phyloP scores from a whole-genome alignment of 129 eudicot species.

The Arctium lappa region DNA sequence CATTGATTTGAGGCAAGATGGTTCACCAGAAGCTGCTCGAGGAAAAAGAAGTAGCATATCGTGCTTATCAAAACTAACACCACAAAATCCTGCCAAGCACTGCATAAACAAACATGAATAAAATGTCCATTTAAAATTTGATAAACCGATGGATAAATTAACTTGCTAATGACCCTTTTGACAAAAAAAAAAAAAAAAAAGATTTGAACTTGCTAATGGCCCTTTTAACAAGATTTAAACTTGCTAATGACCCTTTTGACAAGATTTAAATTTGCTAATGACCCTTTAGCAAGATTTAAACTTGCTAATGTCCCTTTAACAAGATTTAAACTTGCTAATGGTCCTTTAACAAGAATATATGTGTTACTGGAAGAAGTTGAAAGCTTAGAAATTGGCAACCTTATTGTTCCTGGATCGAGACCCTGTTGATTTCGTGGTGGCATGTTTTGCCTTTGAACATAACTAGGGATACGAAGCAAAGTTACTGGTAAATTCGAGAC shows the following conservation, averaged over 20 bases:
- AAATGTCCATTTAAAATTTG: background rate
- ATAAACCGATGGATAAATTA: background rate
- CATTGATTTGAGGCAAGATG: background rate
- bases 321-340: background rate
- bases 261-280: background rate
- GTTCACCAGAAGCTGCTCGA: conserved; percentile 88
- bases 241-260: background rate
- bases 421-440: conserved; percentile 35
- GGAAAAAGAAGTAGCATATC: conserved; percentile 87
- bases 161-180: background rate
- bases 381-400: conserved; percentile 30
- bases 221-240: background rate
- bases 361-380: background rate
- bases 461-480: conserved; percentile 60
- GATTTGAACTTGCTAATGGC: background rate
- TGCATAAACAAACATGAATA: conserved; percentile 30
- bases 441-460: conserved; percentile 44
- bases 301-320: background rate
- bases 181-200: background rate
- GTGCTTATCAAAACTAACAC: conserved; percentile 89
- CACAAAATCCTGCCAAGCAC: conserved; percentile 95
- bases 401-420: conserved; percentile 38
- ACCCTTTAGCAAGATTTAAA: background rate
- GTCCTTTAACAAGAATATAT: background rate
- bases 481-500: conserved; percentile 86